Evolutionary conservation across 805 yeast species (phyloP).

Genomic region (Cyberlindnera euphorbiiphila): DNA sequence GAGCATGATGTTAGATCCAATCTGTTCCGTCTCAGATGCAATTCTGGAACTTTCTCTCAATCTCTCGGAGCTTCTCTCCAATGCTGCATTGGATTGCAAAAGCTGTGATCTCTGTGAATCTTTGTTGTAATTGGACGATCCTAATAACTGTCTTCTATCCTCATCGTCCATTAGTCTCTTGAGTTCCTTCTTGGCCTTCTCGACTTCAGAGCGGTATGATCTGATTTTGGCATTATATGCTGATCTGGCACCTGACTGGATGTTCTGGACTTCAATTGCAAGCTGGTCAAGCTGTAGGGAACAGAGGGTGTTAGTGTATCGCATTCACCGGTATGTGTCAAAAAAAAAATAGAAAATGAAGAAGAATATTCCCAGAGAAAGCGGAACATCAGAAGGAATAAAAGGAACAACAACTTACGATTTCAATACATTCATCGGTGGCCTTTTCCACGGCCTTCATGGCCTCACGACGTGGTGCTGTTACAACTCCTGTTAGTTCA

Average conservation of each 20-base stretch:
- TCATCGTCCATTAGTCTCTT: slow-evolving; percentile 61
- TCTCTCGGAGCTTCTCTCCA: slow-evolving; percentile 80
- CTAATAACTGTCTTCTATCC: slow-evolving; percentile 72
- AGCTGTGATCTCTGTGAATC: slow-evolving; percentile 79
- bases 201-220: slow-evolving; percentile 60
- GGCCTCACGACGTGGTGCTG: slow-evolving; percentile 49
- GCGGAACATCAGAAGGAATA: no score
- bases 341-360: no score
- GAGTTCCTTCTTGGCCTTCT: slow-evolving; percentile 51
- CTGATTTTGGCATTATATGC: slow-evolving; percentile 72
- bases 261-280: slow-evolving; percentile 78
- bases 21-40: slow-evolving; percentile 87
- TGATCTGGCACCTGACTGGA: slow-evolving; percentile 71
- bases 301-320: background rate
- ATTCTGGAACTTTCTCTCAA: slow-evolving; percentile 83
- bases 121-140: slow-evolving; percentile 36
- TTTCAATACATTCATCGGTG: slow-evolving; percentile 76
- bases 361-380: no score
- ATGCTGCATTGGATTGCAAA: slow-evolving; percentile 68
- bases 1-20: slow-evolving; percentile 86
- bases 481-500: no score
- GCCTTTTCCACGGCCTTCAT: slow-evolving; percentile 60
- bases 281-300: slow-evolving; percentile 65
- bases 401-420: slow-evolving; percentile 36
- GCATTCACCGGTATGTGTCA: no score